These are phyloP conservation scores for Talaromyces piceae DNA, from an alignment of 2,329 filamentous ascomycete species.

Conservation along the genomic window DNA sequence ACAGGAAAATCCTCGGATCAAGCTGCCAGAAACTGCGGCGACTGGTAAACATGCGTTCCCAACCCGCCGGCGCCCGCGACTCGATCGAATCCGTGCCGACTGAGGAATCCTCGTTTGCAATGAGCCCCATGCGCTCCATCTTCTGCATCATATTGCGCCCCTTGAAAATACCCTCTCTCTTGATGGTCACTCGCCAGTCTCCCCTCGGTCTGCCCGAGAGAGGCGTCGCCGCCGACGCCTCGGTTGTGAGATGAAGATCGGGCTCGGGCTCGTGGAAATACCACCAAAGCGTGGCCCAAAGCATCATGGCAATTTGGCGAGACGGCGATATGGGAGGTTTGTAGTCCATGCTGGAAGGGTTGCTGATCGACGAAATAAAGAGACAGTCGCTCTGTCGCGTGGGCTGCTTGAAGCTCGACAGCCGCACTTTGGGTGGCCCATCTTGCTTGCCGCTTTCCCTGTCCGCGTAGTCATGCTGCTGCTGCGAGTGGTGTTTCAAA, in stretches of 20 bases:
- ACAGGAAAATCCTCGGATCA: slow-evolving; percentile 78
- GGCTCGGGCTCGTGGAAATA: slow-evolving; percentile 89
- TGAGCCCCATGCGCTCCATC: slow-evolving; percentile 85
- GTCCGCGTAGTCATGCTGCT: slow-evolving; percentile 15
- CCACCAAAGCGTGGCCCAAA: slow-evolving; percentile 93
- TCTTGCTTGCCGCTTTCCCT: background rate
- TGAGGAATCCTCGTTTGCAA: slow-evolving; percentile 66
- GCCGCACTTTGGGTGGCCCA: slow-evolving; percentile 12
- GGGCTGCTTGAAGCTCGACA: slow-evolving; percentile 62
- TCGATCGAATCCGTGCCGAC: slow-evolving; percentile 58
- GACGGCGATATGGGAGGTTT: slow-evolving; percentile 74
- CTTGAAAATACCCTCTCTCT: slow-evolving; percentile 79
- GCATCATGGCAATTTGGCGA: slow-evolving; percentile 89
- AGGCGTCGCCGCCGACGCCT: slow-evolving; percentile 59
- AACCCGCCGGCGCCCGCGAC: slow-evolving; percentile 57
- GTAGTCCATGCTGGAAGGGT: slow-evolving; percentile 71
- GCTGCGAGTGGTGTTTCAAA: no score
- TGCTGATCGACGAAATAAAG: slow-evolving; percentile 87
- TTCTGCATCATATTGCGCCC: slow-evolving; percentile 78
- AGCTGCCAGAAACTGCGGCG: slow-evolving; percentile 85
- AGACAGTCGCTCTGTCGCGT: slow-evolving; percentile 73
- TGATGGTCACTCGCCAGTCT: slow-evolving; percentile 81
- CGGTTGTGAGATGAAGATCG: slow-evolving; percentile 53
- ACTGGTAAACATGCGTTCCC: slow-evolving; percentile 75
- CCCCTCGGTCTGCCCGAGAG: slow-evolving; percentile 65